A percentile compares a stretch with the other conserved stretches of the same genome.
These are phyloP conservation scores for Pseudogymnoascus sp. DNA, from an alignment of 2,329 filamentous ascomycete genomes.

Conservation along the genomic window DNA sequence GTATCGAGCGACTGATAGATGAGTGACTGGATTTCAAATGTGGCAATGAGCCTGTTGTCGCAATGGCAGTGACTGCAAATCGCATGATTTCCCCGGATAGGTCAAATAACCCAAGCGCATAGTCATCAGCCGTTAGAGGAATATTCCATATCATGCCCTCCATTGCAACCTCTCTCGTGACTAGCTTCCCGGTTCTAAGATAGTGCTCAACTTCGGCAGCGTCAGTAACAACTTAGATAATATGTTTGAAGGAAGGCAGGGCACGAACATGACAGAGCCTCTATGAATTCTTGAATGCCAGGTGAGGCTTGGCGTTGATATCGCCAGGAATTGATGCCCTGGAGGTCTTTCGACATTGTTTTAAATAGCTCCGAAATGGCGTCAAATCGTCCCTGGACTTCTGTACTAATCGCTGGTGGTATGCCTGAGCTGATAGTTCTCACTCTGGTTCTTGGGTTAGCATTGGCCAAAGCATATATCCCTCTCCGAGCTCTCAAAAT, in stretches of 20 bases:
- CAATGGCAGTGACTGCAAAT: slow-evolving; percentile 84
- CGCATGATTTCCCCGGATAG: slow-evolving; percentile 95
- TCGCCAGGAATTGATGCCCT: slow-evolving; percentile 71
- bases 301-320: slow-evolving; percentile 70
- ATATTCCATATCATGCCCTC: slow-evolving; percentile 45
- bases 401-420: slow-evolving; percentile 61
- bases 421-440: slow-evolving; percentile 56
- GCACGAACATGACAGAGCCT: slow-evolving; percentile 62
- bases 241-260: not conserved
- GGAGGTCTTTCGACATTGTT: slow-evolving; percentile 63
- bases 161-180: slow-evolving; percentile 57
- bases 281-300: slow-evolving; percentile 89
- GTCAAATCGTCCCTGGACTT: slow-evolving; percentile 60
- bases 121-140: slow-evolving; percentile 70
- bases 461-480: not conserved
- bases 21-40: slow-evolving; percentile 27
- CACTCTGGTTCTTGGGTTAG: slow-evolving; percentile 42
- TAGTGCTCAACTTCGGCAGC: slow-evolving; percentile 60
- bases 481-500: not conserved
- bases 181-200: slow-evolving; percentile 66
- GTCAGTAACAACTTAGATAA: not conserved
- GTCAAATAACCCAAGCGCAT: slow-evolving; percentile 85
- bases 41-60: slow-evolving; percentile 49
- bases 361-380: slow-evolving; percentile 66
- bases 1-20: slow-evolving; percentile 49